Evolutionary conservation across 371 early-diverging fungal genomes (phyloP).

Genomic region (Fennellomyces sp.): DNA sequence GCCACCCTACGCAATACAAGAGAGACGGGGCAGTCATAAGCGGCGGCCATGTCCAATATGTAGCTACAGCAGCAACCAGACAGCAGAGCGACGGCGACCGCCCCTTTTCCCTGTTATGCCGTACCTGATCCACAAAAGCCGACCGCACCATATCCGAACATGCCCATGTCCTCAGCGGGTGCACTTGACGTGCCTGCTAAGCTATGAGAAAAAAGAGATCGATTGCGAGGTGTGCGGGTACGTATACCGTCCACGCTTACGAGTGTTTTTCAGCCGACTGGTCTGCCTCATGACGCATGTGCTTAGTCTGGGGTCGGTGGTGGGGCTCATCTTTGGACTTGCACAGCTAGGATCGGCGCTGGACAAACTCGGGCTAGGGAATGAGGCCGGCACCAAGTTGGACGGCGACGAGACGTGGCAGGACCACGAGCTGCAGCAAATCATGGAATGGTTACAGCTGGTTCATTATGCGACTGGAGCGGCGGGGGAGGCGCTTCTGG

Average conservation of each 20-base stretch:
- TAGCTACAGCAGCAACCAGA: not conserved
- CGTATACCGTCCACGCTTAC: slow-evolving; percentile 20
- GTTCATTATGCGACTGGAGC: slow-evolving; percentile 44
- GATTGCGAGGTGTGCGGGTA: slow-evolving; percentile 26
- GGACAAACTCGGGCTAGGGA: slow-evolving; percentile 38
- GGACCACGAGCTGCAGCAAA: slow-evolving; percentile 41
- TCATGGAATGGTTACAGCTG: slow-evolving; percentile 38
- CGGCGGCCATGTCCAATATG: slow-evolving; percentile 12
- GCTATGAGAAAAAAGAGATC: slow-evolving; percentile 1
- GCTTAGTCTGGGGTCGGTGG: slow-evolving; percentile 30
- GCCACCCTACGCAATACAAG: slow-evolving; percentile 15
- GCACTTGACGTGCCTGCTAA: slow-evolving; percentile 27
- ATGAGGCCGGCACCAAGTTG: slow-evolving; percentile 36
- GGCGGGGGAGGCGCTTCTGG: slow-evolving; percentile 42
- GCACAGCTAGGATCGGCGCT: slow-evolving; percentile 32
- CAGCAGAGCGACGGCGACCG: not conserved
- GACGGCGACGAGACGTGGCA: slow-evolving; percentile 53
- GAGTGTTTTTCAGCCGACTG: slow-evolving; percentile 14
- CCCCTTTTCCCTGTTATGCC: slow-evolving; percentile 7
- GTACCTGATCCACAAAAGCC: slow-evolving; percentile 16
- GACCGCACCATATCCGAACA: slow-evolving; percentile 7
- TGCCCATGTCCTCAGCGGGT: slow-evolving; percentile 23
- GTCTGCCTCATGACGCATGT: slow-evolving; percentile 19
- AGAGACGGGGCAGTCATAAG: slow-evolving; percentile 10
- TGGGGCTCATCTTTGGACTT: slow-evolving; percentile 39